These are phyloP conservation scores for Eucalyptus erythrocorys DNA, from an alignment of 345 rosid species.

Conservation along the genomic window DNA sequence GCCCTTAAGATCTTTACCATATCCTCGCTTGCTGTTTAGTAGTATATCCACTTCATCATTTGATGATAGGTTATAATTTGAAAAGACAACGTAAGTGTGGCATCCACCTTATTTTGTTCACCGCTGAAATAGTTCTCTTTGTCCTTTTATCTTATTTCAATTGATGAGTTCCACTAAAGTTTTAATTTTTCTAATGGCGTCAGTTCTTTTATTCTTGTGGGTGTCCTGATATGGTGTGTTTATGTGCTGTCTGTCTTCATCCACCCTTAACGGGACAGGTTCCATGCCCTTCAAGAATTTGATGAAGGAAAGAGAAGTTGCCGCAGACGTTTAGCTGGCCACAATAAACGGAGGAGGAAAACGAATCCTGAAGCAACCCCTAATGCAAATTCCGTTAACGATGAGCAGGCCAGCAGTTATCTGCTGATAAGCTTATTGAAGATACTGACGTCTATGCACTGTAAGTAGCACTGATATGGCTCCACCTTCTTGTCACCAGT, in stretches of 20 bases:
- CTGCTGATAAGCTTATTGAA: conserved; percentile 71
- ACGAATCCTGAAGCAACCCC: conserved; percentile 65
- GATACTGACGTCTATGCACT: conserved; percentile 85
- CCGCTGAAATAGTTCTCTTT: not conserved
- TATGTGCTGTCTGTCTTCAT: not conserved
- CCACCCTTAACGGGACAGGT: conserved; percentile 30
- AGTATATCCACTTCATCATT: not conserved
- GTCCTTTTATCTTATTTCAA: not conserved
- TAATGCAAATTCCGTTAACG: conserved; percentile 42
- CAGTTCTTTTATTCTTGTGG: not conserved
- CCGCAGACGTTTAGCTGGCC: conserved; percentile 98
- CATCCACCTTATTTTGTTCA: not conserved
- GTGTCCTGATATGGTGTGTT: not conserved
- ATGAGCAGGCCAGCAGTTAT: conserved; percentile 76
- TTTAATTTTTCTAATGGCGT: not conserved
- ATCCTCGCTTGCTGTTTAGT: not conserved
- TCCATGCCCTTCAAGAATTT: conserved; percentile 94
- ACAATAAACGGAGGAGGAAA: conserved; percentile 93
- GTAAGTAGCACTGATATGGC: conserved; percentile 27
- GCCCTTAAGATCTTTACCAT: not conserved
- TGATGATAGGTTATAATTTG: not conserved
- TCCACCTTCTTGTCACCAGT: not conserved
- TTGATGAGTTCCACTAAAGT: not conserved
- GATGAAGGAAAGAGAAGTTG: conserved; percentile 99
- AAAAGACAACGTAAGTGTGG: not conserved